phyloP scores from a whole-genome alignment of 1,284 basidiomycete species.

The Trichosporon asahii region DNA sequence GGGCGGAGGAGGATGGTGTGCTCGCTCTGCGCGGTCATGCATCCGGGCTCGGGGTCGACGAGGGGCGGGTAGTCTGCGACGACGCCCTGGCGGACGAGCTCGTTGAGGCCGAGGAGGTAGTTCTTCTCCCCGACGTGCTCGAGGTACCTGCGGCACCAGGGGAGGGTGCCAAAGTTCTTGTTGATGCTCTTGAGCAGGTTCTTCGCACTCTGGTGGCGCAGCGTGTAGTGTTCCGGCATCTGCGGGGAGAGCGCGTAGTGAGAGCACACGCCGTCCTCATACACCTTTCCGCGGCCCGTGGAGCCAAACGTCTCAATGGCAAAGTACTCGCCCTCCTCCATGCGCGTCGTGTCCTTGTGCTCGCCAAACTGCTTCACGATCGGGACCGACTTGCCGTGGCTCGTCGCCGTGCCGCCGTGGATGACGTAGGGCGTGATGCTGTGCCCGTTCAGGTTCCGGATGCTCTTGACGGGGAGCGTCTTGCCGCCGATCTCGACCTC shows the following conservation, averaged over 20 bases:
- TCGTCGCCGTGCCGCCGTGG: slow-evolving; percentile 61
- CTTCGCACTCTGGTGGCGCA: slow-evolving; percentile 74
- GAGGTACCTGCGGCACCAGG: slow-evolving; percentile 92
- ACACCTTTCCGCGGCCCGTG: slow-evolving; percentile 89
- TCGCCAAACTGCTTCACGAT: slow-evolving; percentile 73
- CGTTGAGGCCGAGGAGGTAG: slow-evolving; percentile 86
- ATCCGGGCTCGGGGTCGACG: slow-evolving; percentile 62
- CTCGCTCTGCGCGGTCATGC: slow-evolving; percentile 94
- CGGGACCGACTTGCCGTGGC: slow-evolving; percentile 70
- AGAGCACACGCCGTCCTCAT: slow-evolving; percentile 88
- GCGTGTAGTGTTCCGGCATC: slow-evolving; percentile 39
- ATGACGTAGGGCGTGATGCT: slow-evolving; percentile 85
- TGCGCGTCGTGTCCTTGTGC: slow-evolving; percentile 73
- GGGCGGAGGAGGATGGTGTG: slow-evolving; percentile 89
- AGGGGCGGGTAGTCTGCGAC: slow-evolving; percentile 95
- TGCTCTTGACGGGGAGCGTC: slow-evolving; percentile 81
- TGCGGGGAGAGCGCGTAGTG: slow-evolving; percentile 68
- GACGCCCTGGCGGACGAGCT: slow-evolving; percentile 81
- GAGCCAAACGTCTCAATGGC: slow-evolving; percentile 99
- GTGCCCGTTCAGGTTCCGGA: slow-evolving; percentile 87
- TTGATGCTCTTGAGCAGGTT: slow-evolving; percentile 83
- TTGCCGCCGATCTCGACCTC: slow-evolving; percentile 90
- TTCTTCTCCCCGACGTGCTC: slow-evolving; percentile 91
- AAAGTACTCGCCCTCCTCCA: slow-evolving; percentile 99
- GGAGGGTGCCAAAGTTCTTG: slow-evolving; percentile 89